Base-by-base conservation (phyloP, 768 basidiomycete genomes). In the Auricularia auricula-judae region DNA sequence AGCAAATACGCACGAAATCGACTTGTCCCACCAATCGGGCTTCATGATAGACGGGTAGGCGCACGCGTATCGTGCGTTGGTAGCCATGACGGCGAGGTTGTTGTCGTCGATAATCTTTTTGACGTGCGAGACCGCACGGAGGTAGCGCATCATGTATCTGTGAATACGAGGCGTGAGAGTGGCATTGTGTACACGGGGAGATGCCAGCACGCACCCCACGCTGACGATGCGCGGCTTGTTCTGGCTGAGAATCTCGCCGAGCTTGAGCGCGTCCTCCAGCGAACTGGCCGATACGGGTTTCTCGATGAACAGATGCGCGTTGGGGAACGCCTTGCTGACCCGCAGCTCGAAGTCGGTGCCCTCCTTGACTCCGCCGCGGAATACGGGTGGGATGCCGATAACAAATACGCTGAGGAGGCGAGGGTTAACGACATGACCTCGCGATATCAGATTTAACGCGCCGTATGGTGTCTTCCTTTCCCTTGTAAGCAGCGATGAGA, bases 51-150 rank as follows among this genome's bases (percentile, higher is more conserved):
- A 75, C 73, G 89, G 83, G 70, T 93, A 95, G 47, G 91, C 91
- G 70, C 87, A 88, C 11, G 92, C 93, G 76, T 98, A 99, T 65
- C 96, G 88, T 7, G 94, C 95, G 68, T 94, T 86, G 43, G 96
- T 98, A 58, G 88, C 82, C 95, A 98, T 98, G 62, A 99, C 94
- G 29, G 88, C 89, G 65, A 99, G 81, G 71, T 92, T 84, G 74
- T 98, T 98, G 67, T 96, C 93, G 71, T 91, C 80, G 73, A 99
- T 90, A 74, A 98, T 95, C 66, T 88, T 84, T 78, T 96, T 95
- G 91, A 98, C 96, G 83, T 86, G 88, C 76, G 97, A 93, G 33
- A 97, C 93, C 39, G 89, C 94, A 75, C 88, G 89, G 71, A 96
- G 81, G 77, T 96, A 95, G 67, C 93, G 86, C 67, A 97, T 79